Percentiles rank a stretch among this genome's conserved stretches.
These are phyloP conservation scores for Cladobotryum mycophilum DNA, from an alignment of 2,329 filamentous ascomycete species.

Conservation along the genomic window DNA sequence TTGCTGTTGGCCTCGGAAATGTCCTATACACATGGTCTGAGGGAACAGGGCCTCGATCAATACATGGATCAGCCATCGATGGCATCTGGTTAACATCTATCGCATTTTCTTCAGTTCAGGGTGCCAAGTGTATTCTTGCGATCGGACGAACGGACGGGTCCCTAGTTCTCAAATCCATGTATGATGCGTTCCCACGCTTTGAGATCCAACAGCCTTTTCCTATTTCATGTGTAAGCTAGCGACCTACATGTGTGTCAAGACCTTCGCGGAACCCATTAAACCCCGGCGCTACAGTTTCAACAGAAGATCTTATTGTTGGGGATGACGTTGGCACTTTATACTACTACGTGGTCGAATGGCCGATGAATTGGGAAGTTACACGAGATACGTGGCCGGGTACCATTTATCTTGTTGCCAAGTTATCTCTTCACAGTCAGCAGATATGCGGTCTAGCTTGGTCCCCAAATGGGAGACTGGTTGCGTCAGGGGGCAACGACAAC, in stretches of 20 bases:
- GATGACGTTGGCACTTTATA: slow-evolving; percentile 78
- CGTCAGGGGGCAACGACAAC: slow-evolving; percentile 91
- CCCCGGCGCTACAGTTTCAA: slow-evolving; percentile 48
- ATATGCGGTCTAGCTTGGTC: slow-evolving; percentile 94
- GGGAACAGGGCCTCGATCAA: slow-evolving; percentile 52
- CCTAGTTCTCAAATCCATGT: slow-evolving; percentile 71
- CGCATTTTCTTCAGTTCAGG: slow-evolving; percentile 78
- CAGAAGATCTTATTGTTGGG: slow-evolving; percentile 80
- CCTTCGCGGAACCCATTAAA: slow-evolving; percentile 45
- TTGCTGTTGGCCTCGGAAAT: slow-evolving; percentile 77
- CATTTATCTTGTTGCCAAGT: slow-evolving; percentile 69
- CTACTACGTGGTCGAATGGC: slow-evolving; percentile 89
- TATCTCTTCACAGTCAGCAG: slow-evolving; percentile 77
- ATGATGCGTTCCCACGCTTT: slow-evolving; percentile 65
- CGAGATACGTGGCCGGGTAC: slow-evolving; percentile 67
- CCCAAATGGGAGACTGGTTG: slow-evolving; percentile 66
- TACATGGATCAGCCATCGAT: slow-evolving; percentile 24
- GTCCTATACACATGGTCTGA: slow-evolving; percentile 89
- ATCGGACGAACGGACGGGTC: slow-evolving; percentile 74
- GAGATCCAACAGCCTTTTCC: slow-evolving; percentile 64
- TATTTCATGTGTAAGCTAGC: slow-evolving; percentile 77
- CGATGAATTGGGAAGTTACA: slow-evolving; percentile 54
- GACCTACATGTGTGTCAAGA: slow-evolving; percentile 53
- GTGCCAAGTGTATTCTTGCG: slow-evolving; percentile 73
- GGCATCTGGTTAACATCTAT: slow-evolving; percentile 67